phyloP scores from a whole-genome alignment of 2,329 filamentous ascomycete species.

The Aspergillus texensis region DNA sequence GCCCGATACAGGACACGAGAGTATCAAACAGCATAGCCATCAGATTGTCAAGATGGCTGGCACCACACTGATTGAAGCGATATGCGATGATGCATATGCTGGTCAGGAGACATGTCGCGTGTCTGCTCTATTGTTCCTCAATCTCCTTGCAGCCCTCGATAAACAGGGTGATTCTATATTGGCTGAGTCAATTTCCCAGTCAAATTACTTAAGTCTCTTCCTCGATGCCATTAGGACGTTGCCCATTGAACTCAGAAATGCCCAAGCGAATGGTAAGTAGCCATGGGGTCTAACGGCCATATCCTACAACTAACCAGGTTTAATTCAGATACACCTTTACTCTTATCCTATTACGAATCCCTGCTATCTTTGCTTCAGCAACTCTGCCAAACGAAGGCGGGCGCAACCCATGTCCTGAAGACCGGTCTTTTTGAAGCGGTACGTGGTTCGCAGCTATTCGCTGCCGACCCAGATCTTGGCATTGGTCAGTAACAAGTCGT shows the following conservation, averaged over 20 bases:
- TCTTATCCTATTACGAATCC: constrained; percentile 68
- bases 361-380: constrained; percentile 81
- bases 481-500: constrained; percentile 53
- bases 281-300: not conserved
- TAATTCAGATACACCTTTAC: constrained; percentile 53
- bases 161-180: constrained; percentile 72
- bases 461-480: constrained; percentile 88
- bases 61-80: constrained; percentile 76
- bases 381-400: constrained; percentile 79
- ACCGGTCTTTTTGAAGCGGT: constrained; percentile 83
- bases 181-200: constrained; percentile 75
- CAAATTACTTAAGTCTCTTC: constrained; percentile 89
- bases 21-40: constrained; percentile 55
- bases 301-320: constrained; percentile 12
- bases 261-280: constrained; percentile 58
- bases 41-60: constrained; percentile 79
- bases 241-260: constrained; percentile 69
- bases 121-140: constrained; percentile 81
- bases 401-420: constrained; percentile 84
- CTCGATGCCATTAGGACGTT: constrained; percentile 84
- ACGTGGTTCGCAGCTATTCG: constrained; percentile 80
- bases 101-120: constrained; percentile 81
- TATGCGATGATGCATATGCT: constrained; percentile 91
- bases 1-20: constrained; percentile 53
- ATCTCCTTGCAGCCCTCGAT: constrained; percentile 73